These are phyloP conservation scores for Cyberlindnera samutprakarnensis DNA, from an alignment of 805 yeast species.

Conservation along the genomic window DNA sequence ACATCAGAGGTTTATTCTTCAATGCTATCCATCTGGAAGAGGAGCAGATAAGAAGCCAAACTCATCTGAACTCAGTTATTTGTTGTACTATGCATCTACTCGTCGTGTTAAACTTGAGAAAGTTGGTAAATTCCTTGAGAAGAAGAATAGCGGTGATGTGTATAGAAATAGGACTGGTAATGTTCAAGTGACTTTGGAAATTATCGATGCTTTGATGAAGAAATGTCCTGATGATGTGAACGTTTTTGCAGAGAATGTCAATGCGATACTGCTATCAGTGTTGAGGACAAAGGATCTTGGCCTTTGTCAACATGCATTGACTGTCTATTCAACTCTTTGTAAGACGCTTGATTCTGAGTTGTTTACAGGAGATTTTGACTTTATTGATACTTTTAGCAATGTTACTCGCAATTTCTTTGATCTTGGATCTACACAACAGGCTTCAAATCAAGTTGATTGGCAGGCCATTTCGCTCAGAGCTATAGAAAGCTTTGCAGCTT, in stretches of 20 bases:
- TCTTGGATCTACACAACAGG: slow-evolving; percentile 7
- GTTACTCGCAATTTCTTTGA: slow-evolving; percentile 25
- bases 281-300: slow-evolving; percentile 52
- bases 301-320: slow-evolving; percentile 44
- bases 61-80: slow-evolving; percentile 81
- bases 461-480: slow-evolving; percentile 37
- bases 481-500: slow-evolving; percentile 27
- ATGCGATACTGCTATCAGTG: slow-evolving; percentile 48
- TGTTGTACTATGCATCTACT: slow-evolving; percentile 84
- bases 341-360: slow-evolving; percentile 50
- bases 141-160: slow-evolving; percentile 54
- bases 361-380: slow-evolving; percentile 56
- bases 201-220: slow-evolving; percentile 59
- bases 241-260: slow-evolving; percentile 65
- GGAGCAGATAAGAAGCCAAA: slow-evolving; percentile 85
- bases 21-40: slow-evolving; percentile 90
- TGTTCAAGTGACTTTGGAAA: slow-evolving; percentile 70
- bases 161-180: slow-evolving; percentile 65
- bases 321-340: slow-evolving; percentile 42
- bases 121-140: slow-evolving; percentile 62
- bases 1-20: slow-evolving; percentile 83
- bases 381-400: slow-evolving; percentile 38
- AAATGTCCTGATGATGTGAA: slow-evolving; percentile 80
- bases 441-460: slow-evolving; percentile 29
- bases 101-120: slow-evolving; percentile 84